These are phyloP conservation scores for Fraxinus americana DNA, from an alignment of 257 asterid genomes.

Conservation along the genomic window DNA sequence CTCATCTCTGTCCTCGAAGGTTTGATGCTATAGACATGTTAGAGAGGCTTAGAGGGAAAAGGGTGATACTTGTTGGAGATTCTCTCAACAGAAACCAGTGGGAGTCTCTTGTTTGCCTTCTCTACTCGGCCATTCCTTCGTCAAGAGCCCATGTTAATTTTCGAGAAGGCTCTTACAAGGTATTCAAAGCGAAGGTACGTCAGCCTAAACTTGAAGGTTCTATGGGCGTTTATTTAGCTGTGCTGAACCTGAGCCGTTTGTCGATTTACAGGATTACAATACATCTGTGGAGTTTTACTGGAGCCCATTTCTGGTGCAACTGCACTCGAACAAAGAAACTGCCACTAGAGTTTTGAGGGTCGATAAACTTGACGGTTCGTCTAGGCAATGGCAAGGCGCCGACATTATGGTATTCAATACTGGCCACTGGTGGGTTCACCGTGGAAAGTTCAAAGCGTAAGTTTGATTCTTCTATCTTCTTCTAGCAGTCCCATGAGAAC, in stretches of 20 bases:
- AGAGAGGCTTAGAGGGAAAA: slow-evolving; percentile 22
- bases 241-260: background rate
- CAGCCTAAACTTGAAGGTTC: background rate
- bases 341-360: slow-evolving; percentile 17
- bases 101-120: slow-evolving; percentile 29
- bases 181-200: slow-evolving; percentile 31
- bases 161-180: slow-evolving; percentile 22
- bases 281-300: slow-evolving; percentile 24
- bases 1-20: background rate
- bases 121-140: slow-evolving; percentile 28
- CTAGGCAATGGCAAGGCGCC: slow-evolving; percentile 23
- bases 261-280: slow-evolving; percentile 19
- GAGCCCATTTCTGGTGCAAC: slow-evolving; percentile 28
- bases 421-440: slow-evolving; percentile 31
- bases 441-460: slow-evolving; percentile 25
- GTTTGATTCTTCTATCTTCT: background rate
- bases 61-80: slow-evolving; percentile 29
- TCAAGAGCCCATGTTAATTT: slow-evolving; percentile 20
- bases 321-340: slow-evolving; percentile 7
- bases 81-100: slow-evolving; percentile 31
- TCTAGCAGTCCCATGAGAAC: background rate
- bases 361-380: background rate
- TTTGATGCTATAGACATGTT: slow-evolving; percentile 27
- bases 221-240: background rate
- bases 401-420: slow-evolving; percentile 29